These are phyloP conservation scores for Chalciporus chontae DNA, from an alignment of 768 basidiomycete species.

Conservation along the genomic window DNA sequence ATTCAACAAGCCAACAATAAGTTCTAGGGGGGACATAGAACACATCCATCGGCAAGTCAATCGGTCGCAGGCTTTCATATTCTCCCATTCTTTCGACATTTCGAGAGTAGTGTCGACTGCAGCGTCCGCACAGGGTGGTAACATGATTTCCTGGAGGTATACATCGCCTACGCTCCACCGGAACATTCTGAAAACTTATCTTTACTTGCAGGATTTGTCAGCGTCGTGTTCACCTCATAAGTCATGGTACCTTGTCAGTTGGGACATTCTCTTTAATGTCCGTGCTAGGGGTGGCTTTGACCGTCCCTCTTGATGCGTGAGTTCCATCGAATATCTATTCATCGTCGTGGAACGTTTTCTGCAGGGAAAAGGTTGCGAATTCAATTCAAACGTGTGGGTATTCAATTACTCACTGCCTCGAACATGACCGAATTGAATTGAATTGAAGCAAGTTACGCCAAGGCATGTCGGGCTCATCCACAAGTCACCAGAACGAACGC, in stretches of 20 bases:
- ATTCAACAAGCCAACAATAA: conserved; percentile 60
- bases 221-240: conserved; percentile 75
- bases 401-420: background rate
- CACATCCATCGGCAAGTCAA: conserved; percentile 42
- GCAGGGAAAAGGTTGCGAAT: conserved; percentile 63
- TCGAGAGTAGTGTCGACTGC: conserved; percentile 71
- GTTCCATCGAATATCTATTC: conserved; percentile 25
- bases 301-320: conserved; percentile 57
- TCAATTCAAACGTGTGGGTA: conserved; percentile 54
- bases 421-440: conserved; percentile 7
- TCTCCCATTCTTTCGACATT: conserved; percentile 43
- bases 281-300: conserved; percentile 49
- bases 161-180: conserved; percentile 18
- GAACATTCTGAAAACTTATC: conserved; percentile 1
- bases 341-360: conserved; percentile 10
- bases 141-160: conserved; percentile 78
- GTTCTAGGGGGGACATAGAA: background rate
- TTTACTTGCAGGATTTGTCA: conserved; percentile 55
- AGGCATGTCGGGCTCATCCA: conserved; percentile 55
- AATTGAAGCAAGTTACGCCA: conserved; percentile 46
- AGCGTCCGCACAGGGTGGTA: conserved; percentile 84
- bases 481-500: background rate
- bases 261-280: conserved; percentile 17
- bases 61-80: conserved; percentile 33
- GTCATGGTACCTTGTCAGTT: conserved; percentile 21